A percentile compares a stretch with the other conserved stretches of the same genome.
Conservation (phyloP, 2,329 filamentous ascomycete genomes). For the Aspergillus eucalypticola region DNA sequence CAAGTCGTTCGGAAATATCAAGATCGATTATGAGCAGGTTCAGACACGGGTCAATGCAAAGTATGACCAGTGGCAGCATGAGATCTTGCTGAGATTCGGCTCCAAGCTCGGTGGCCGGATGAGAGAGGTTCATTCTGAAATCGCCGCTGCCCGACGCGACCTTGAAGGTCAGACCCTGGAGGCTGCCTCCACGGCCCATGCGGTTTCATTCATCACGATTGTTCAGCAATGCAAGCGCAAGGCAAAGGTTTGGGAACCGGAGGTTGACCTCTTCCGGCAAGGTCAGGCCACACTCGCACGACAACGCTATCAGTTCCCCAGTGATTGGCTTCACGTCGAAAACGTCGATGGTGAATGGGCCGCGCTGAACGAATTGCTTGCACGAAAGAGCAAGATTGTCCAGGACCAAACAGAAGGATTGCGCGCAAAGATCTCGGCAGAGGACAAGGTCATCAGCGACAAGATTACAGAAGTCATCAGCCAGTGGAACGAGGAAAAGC, state of each 20-base stretch:
- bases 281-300: slow-evolving; percentile 89
- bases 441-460: slow-evolving; percentile 86
- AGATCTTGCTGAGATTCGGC: slow-evolving; percentile 92
- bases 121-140: slow-evolving; percentile 87
- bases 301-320: slow-evolving; percentile 89
- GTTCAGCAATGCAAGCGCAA: slow-evolving; percentile 95
- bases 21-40: slow-evolving; percentile 97
- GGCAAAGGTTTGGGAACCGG: slow-evolving; percentile 89
- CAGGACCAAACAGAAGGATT: slow-evolving; percentile 94
- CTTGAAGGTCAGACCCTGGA: slow-evolving; percentile 91
- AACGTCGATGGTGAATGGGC: slow-evolving; percentile 97
- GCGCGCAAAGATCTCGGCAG: slow-evolving; percentile 88
- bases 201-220: slow-evolving; percentile 96
- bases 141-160: slow-evolving; percentile 85
- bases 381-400: slow-evolving; percentile 90
- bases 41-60: slow-evolving; percentile 98
- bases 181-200: slow-evolving; percentile 91
- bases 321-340: slow-evolving; percentile 92
- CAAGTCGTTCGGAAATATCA: slow-evolving; percentile 88
- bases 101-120: slow-evolving; percentile 84
- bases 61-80: slow-evolving; percentile 99
- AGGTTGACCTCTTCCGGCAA: slow-evolving; percentile 93
- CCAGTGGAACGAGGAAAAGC: slow-evolving; percentile 96
- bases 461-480: slow-evolving; percentile 81
- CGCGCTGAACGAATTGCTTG: slow-evolving; percentile 85